These are phyloP conservation scores for Neofusicoccum kwambonambiense DNA, from an alignment of 2,329 filamentous ascomycete species.

Conservation along the genomic window DNA sequence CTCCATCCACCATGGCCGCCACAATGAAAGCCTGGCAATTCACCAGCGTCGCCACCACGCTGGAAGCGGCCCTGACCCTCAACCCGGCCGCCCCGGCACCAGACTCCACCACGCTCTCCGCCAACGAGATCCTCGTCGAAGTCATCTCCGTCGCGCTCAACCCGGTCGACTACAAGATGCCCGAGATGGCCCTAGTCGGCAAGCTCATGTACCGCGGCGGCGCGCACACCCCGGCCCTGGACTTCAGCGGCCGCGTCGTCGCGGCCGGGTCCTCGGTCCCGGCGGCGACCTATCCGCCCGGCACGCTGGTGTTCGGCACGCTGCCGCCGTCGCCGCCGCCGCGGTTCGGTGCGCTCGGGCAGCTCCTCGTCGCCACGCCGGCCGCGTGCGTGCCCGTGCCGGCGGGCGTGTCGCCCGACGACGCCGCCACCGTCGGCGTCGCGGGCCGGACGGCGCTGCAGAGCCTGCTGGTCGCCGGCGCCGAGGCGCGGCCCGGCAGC, in stretches of 20 bases:
- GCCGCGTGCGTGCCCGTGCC: background rate
- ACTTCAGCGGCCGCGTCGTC: conserved; percentile 53
- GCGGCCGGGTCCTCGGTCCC: conserved; percentile 28
- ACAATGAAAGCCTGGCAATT: conserved; percentile 63
- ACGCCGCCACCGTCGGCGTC: conserved; percentile 37
- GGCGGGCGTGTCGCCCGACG: background rate
- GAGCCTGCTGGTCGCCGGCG: conserved; percentile 25
- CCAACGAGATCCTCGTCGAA: conserved; percentile 54
- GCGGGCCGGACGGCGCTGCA: conserved; percentile 44
- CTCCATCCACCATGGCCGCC: background rate
- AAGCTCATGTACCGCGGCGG: conserved; percentile 31
- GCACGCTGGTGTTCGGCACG: conserved; percentile 42
- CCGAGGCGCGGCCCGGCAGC: background rate
- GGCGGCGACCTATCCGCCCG: conserved; percentile 29
- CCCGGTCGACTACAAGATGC: conserved; percentile 64
- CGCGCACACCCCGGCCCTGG: conserved; percentile 50
- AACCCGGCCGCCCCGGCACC: conserved; percentile 45
- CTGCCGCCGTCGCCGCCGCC: conserved; percentile 11
- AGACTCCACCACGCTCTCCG: conserved; percentile 30
- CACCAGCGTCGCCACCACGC: conserved; percentile 42
- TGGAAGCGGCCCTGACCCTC: conserved; percentile 56
- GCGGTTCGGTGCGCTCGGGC: background rate
- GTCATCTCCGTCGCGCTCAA: conserved; percentile 58
- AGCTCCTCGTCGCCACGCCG: background rate
- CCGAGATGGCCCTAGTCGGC: conserved; percentile 50